Evolutionary conservation across 352 stramenopile genomes (phyloP), one percentile per base, ranked within the genome.

Genomic region (Globisporangium camurandrum): DNA sequence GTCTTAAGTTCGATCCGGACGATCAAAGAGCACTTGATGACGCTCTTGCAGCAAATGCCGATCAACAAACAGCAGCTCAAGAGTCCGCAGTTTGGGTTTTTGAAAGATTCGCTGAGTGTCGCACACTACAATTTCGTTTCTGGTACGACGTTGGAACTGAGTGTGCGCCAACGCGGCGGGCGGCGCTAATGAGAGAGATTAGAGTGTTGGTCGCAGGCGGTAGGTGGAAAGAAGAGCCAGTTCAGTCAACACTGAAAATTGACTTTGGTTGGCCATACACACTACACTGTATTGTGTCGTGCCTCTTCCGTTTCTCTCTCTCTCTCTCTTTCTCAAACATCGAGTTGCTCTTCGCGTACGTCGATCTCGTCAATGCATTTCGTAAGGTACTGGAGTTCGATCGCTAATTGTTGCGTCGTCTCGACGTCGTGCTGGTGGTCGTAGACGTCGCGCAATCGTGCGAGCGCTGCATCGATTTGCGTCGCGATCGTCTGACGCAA

Each of bases 11-110:
- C 67, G 11, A 84, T 98, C 28, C 95, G 96, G 38, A 68, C 76
- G 17, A 47, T 98, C 19, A 98, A 98, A 66, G 70, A 95, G 56
- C 75, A 93, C 49, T 56, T 98, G 22, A 50, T 26, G 8, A 4
- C 19, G n/a, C 11, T 14, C 41, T 63, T 97, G 36, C 79, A 85
- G 33, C 78, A 71, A 8, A 98, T 98, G 90, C 91, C 91, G 4
- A 60, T 89, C 28, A 97, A 97, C 71, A 98, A 98, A 62, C 90
- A 97, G 67, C 93, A 98, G 67, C 62, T 98, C 19, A 98, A 97
- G 63, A 82, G 79, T 20, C 58, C 83, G 6, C n/a, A n/a, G n/a
- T 71, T 78, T 52, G 91, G 87, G 5, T 98, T 98, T 52, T 69
- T 98, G 50, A 98, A 98, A 62, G 93, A 93, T 51, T 45, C 73